Conservation (phyloP, 1,284 basidiomycete genomes). For the Rhizoctonia solani region DNA sequence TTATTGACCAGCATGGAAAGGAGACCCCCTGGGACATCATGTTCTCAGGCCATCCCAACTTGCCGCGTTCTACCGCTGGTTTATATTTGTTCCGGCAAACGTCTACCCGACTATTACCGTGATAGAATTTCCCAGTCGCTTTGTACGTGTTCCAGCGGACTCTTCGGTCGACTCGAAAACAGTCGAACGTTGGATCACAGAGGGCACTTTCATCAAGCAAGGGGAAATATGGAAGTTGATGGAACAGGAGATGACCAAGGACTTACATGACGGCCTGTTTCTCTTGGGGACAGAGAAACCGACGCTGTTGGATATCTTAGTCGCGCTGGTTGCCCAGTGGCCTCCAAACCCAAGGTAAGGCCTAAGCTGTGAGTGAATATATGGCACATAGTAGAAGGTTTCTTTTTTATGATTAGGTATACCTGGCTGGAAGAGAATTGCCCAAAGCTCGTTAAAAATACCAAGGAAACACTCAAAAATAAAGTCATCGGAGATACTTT, state of each 20-base stretch:
- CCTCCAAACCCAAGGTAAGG: slow-evolving; percentile 31
- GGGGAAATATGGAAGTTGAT: slow-evolving; percentile 34
- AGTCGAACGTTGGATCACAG: slow-evolving; percentile 32
- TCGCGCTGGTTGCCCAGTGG: slow-evolving; percentile 35
- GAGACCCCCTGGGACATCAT: slow-evolving; percentile 33
- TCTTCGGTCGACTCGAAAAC: slow-evolving; percentile 18
- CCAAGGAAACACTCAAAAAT: slow-evolving; percentile 15
- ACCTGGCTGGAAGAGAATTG: slow-evolving; percentile 36
- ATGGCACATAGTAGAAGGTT: no score
- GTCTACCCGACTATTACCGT: slow-evolving; percentile 34
- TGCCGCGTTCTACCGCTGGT: slow-evolving; percentile 37
- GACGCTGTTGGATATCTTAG: slow-evolving; percentile 34
- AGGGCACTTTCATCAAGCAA: slow-evolving; percentile 14
- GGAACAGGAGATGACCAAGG: slow-evolving; percentile 29
- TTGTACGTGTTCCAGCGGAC: slow-evolving; percentile 33
- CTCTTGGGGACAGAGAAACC: slow-evolving; percentile 35
- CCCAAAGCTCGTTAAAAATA: slow-evolving; percentile 18
- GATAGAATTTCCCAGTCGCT: slow-evolving; percentile 35
- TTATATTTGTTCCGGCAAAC: slow-evolving; percentile 38
- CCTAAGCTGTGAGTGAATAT: neutral
- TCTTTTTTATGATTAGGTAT: slow-evolving; percentile 9
- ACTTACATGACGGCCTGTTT: slow-evolving; percentile 24
- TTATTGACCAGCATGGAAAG: slow-evolving; percentile 34
- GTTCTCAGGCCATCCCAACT: slow-evolving; percentile 34
- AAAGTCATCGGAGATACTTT: slow-evolving; percentile 23